Base-by-base conservation (phyloP, 108 stramenopile species). In the Stephanodiscus triporus region DNA sequence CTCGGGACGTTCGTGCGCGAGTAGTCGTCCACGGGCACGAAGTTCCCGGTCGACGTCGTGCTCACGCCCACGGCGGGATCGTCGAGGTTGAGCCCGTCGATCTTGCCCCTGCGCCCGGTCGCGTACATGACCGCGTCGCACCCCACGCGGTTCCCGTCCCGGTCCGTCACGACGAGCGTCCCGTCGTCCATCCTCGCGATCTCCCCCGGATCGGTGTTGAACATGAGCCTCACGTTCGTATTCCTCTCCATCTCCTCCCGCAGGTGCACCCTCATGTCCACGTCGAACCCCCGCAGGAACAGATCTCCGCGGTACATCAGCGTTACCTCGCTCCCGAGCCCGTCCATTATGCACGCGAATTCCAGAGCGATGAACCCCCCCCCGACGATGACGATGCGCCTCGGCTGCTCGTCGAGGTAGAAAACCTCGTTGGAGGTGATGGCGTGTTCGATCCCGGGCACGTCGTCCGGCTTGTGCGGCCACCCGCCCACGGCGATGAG, bases 331-430 rank as follows among this genome's bases (percentile, higher is more conserved):
- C 88, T 87, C 0, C 94, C 96, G 47, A 97, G 72, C 22, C 89
- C 94, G 45, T 89, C 83, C 89, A 97, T 90, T 53, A 97, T 94
- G 50, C 66, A 71, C 17, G 95, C 96, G 61, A 96, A 90, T 84
- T 97, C 97, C 13, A 92, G 84, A 6, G 93, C 97, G 68, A 97
- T 97, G 77, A 93, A 96, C 2, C 97, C 97, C 11, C 92, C 95
- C 24, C 97, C 97, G 11, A 97, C 91, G 36, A 96, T 80, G 8
- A 94, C 91, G 30, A 92, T 87, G 37, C 83, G 71, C 58, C 84
- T 87, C 48, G 95, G 95, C 77, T 93, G 93, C 75, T 89, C 86
- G 72, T 85, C 71, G 65, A 94, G 55, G 37, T 91, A 91, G 47
- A 96, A 96, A 40, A 96, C 91, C 51, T 90, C 91, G 75, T 96